phyloP scores from a whole-genome alignment of 1,284 basidiomycete species.

The Erythrobasidium hasegawianum region DNA sequence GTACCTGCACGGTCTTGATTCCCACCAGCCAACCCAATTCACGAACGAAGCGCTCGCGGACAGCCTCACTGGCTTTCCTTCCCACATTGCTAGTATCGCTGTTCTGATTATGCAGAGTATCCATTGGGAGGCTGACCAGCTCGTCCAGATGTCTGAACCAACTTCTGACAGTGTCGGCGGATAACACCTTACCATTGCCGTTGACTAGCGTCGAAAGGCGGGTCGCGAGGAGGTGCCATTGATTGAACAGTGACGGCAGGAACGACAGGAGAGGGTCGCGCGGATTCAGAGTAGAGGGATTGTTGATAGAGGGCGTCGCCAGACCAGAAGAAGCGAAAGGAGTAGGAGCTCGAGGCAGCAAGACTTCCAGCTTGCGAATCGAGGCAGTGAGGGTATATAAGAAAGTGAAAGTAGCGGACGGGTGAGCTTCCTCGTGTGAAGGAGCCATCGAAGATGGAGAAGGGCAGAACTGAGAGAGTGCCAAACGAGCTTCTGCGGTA shows the following conservation, averaged over 20 bases:
- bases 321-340: constrained; percentile 13
- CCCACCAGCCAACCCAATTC: constrained; percentile 44
- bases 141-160: constrained; percentile 42
- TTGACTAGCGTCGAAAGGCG: constrained; percentile 39
- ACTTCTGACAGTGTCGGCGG: constrained; percentile 31
- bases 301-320: constrained; percentile 24
- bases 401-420: constrained; percentile 41
- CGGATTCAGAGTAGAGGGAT: constrained; percentile 30
- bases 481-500: constrained; percentile 35
- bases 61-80: constrained; percentile 39
- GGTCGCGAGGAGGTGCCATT: constrained; percentile 42
- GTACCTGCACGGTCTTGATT: neutral
- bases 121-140: constrained; percentile 23
- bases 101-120: neutral
- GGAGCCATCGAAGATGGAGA: neutral
- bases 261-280: constrained; percentile 32
- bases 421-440: constrained; percentile 35
- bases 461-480: constrained; percentile 35
- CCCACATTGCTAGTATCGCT: constrained; percentile 16
- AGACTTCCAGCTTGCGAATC: constrained; percentile 29
- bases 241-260: constrained; percentile 40
- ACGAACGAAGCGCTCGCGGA: constrained; percentile 40
- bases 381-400: constrained; percentile 36
- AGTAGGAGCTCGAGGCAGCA: constrained; percentile 26
- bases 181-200: constrained; percentile 37